Base-by-base conservation (phyloP, 495 filamentous ascomycete species). In the Penicillium cosmopolitanum region DNA sequence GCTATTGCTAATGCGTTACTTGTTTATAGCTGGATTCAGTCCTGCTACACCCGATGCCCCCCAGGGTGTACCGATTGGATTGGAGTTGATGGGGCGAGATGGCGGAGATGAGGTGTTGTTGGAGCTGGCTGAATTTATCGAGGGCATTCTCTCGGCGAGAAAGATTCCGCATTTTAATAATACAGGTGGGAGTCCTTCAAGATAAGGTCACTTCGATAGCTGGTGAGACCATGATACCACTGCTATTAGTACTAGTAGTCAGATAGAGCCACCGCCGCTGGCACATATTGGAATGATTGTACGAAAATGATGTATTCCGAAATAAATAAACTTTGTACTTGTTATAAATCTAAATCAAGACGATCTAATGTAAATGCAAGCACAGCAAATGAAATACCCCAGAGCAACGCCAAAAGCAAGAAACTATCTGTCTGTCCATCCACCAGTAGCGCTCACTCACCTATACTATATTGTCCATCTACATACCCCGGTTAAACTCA, bases 401-500 rank as follows among this genome's bases (percentile, higher is more conserved):
- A 31, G 4, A 31, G 5, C 28, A 31, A 31, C 36, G 36, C 36
- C 11, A 38, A 38, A n/a, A 31, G 23, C 25, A 51, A 52, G n/a
- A 13, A 36, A 51, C 5, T 6, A 31, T 31, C 28, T 31, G 6
- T 31, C 28, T 31, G 28, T 31, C 28, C 28, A 31, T 31, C 28
- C 8, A 9, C 28, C 28, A 23, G 23, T 21, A 21, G n/a, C n/a
- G n/a, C n/a, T 3, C 28, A 31, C 28, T 9, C 28, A 31, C 28
- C 5, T 23, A 23, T 23, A 31, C 28, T 31, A 31, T 31, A 31
- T 9, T 38, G 46, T 47, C 42, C 25, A 18, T 48, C 75, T 79
- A 96, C 65, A 97, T 95, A 2, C 93, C 93, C 56, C 93, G 82
- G 69, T 97, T 97, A 68, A 97, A 97, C 67, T 90, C 91, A 9